These are phyloP conservation scores for Meyerozyma smithsonii DNA, from an alignment of 1,139 yeast genomes.

Conservation along the genomic window DNA sequence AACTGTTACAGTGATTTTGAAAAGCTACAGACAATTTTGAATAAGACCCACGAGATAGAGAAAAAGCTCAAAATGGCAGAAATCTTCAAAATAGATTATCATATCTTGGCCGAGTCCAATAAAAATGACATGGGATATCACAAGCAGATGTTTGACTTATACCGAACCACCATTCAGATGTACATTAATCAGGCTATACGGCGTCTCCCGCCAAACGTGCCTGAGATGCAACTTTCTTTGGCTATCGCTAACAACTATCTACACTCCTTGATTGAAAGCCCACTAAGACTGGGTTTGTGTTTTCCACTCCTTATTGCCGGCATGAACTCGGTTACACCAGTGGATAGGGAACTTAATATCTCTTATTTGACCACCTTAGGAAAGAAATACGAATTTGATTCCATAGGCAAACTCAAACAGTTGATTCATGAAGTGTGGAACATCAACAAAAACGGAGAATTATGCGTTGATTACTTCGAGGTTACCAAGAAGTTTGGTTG, in stretches of 20 bases:
- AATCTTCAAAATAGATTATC: conserved; percentile 11
- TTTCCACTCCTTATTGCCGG: conserved; percentile 19
- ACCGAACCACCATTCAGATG: conserved; percentile 15
- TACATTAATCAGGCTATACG: conserved; percentile 17
- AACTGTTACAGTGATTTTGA: conserved; percentile 11
- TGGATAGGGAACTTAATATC: conserved; percentile 9
- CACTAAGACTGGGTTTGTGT: conserved; percentile 13
- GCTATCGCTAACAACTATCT: conserved; percentile 14
- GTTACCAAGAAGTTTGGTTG: not conserved
- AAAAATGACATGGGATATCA: conserved; percentile 13
- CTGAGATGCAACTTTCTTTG: conserved; percentile 16
- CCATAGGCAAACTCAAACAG: conserved; percentile 13
- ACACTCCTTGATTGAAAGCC: conserved; percentile 9
- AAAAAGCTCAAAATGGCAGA: conserved; percentile 10
- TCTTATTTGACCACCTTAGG: conserved; percentile 6
- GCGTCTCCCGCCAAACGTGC: conserved; percentile 17
- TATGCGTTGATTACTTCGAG: conserved; percentile 18
- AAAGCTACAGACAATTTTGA: conserved; percentile 11
- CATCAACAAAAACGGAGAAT: conserved; percentile 14
- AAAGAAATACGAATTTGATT: conserved; percentile 14
- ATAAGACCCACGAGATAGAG: conserved; percentile 13
- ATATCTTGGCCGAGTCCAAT: conserved; percentile 3
- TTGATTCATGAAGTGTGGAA: conserved; percentile 18
- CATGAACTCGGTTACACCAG: conserved; percentile 11
- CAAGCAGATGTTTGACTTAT: conserved; percentile 17